Percentiles rank a stretch among this genome's conserved stretches.
Conservation (phyloP, 495 filamentous ascomycete genomes). For the Lepidopterella palustris region DNA sequence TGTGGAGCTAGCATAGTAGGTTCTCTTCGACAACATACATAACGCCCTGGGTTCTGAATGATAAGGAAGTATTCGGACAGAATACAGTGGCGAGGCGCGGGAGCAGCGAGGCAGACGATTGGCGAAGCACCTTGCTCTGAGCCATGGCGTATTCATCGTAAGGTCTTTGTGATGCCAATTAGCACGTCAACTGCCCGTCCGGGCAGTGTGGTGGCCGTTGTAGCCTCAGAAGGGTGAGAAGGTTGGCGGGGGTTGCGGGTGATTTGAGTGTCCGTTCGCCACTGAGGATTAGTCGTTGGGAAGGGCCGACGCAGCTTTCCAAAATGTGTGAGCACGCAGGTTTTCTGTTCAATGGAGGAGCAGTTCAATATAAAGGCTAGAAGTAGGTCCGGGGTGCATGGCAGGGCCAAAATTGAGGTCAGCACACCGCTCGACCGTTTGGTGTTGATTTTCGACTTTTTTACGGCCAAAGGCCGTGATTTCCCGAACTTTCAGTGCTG, state of each 20-base stretch:
- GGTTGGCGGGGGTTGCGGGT: background rate
- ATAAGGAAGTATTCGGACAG: too few species aligned
- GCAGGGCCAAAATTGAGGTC: too few species aligned
- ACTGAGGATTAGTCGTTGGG: too few species aligned
- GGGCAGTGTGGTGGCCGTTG: background rate
- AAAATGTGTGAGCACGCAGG: background rate
- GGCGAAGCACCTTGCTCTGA: constrained; percentile 17
- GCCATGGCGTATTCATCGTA: constrained; percentile 15
- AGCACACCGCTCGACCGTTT: too few species aligned
- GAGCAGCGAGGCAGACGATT: constrained; percentile 2
- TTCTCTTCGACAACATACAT: constrained; percentile 1
- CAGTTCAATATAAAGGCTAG: too few species aligned
- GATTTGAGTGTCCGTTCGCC: too few species aligned
- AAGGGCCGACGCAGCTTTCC: background rate
- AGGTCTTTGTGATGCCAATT: constrained; percentile 1
- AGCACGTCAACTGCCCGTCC: background rate
- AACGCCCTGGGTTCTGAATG: background rate
- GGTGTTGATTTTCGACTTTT: too few species aligned
- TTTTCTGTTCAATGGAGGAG: too few species aligned
- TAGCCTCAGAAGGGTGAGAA: background rate
- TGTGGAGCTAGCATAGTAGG: constrained; percentile 14
- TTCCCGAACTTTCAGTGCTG: too few species aligned
- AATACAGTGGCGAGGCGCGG: background rate
- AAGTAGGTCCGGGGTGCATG: too few species aligned
- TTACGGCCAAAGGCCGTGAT: too few species aligned